Percentiles rank a stretch among this genome's conserved stretches.
Evolutionary conservation across 768 basidiomycete genomes (phyloP).

Genomic region (Russula vinacea): DNA sequence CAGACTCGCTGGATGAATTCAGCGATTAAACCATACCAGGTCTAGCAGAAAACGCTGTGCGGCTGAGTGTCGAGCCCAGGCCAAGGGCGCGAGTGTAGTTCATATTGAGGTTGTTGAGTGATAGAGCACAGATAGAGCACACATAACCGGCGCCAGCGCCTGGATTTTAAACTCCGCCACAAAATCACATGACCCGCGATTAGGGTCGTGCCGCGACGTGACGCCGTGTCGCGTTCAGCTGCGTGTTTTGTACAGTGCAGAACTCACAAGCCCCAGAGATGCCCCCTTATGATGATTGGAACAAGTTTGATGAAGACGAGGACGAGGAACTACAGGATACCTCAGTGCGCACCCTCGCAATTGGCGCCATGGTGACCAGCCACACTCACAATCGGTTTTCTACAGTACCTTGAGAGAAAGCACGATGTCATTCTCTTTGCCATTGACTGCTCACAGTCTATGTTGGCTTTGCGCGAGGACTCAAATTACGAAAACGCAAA

Average conservation of each 20-base stretch:
- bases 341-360: constrained; percentile 43
- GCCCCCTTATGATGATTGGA: constrained; percentile 79
- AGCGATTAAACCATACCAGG: constrained; percentile 32
- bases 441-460: constrained; percentile 89
- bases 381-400: background rate
- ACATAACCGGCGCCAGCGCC: too few relatives aligned
- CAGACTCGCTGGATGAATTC: background rate
- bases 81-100: constrained; percentile 53
- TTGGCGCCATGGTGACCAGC: constrained; percentile 7
- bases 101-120: constrained; percentile 26
- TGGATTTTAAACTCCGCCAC: background rate
- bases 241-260: background rate
- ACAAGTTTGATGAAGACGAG: constrained; percentile 72
- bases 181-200: background rate
- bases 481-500: constrained; percentile 60
- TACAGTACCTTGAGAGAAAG: constrained; percentile 65
- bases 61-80: constrained; percentile 54
- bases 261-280: constrained; percentile 38
- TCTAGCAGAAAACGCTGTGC: constrained; percentile 42
- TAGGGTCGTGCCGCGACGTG: background rate
- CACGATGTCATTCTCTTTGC: constrained; percentile 91
- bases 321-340: constrained; percentile 76
- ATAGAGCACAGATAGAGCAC: too few relatives aligned
- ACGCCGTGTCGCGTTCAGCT: background rate
- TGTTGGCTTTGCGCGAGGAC: constrained; percentile 72